Evolutionary conservation across 2,329 filamentous ascomycete genomes (phyloP).

Genomic region (Microthyrium microscopicum): DNA sequence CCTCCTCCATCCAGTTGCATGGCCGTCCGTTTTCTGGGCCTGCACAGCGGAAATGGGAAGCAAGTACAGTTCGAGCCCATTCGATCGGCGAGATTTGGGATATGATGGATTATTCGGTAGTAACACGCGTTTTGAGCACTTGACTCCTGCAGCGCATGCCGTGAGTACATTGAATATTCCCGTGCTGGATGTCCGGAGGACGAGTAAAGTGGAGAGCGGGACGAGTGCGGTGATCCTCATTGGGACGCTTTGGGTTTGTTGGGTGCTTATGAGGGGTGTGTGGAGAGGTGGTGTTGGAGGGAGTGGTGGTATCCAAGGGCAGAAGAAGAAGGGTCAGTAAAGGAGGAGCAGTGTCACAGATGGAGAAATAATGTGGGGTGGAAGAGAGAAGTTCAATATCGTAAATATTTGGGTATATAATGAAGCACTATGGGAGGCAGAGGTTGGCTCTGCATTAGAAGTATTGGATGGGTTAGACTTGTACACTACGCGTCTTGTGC

Average conservation of each 20-base stretch:
- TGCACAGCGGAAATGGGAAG: constrained; percentile 50
- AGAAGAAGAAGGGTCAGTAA: no score
- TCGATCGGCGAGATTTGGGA: constrained; percentile 69
- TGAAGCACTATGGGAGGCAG: no score
- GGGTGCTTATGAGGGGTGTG: constrained; percentile 16
- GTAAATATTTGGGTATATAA: no score
- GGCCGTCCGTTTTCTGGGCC: constrained; percentile 81
- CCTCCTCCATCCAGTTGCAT: constrained; percentile 47
- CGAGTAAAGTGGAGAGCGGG: constrained; percentile 22
- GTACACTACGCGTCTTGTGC: no score
- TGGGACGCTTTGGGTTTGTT: constrained; percentile 28
- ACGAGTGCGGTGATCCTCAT: constrained; percentile 25
- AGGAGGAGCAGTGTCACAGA: no score
- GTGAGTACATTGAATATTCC: constrained; percentile 24
- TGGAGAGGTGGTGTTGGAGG: constrained; percentile 1
- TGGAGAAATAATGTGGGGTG: no score
- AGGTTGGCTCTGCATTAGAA: no score
- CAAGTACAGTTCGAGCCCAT: constrained; percentile 63
- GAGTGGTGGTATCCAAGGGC: background rate
- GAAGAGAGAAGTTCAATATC: no score
- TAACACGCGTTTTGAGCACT: constrained; percentile 70
- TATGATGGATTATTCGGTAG: constrained; percentile 68
- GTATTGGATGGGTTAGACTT: no score
- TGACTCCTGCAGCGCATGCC: constrained; percentile 16
- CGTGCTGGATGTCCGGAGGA: constrained; percentile 21